A percentile compares a stretch with the other conserved stretches of the same genome.
These are phyloP conservation scores for Setaria italica DNA, from an alignment of 202 grass and related monocot genomes.

Conservation along the genomic window DNA sequence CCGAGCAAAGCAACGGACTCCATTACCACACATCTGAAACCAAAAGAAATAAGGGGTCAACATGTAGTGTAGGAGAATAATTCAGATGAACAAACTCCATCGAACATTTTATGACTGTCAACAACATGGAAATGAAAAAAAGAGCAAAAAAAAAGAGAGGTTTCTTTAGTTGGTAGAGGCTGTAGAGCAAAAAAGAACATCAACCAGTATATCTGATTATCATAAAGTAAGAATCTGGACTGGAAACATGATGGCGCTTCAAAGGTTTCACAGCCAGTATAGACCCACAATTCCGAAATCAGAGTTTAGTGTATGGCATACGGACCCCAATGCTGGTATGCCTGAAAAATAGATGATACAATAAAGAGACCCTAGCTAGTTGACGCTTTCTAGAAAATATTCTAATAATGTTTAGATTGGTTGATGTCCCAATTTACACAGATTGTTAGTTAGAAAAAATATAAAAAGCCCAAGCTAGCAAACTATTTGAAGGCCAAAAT, in stretches of 20 bases:
- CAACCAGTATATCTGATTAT: background rate
- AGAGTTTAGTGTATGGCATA: constrained; percentile 2
- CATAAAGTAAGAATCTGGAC: constrained; percentile 12
- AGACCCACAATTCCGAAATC: background rate
- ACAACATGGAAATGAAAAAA: background rate
- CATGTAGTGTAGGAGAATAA: background rate
- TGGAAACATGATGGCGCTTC: constrained; percentile 20
- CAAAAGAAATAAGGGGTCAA: constrained; percentile 40
- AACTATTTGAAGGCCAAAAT: constrained; percentile 1
- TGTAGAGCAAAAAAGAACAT: background rate
- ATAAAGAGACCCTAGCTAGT: background rate
- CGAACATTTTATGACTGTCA: background rate
- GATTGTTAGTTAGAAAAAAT: background rate
- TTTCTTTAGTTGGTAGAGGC: background rate
- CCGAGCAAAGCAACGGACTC: constrained; percentile 86
- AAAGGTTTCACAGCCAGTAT: background rate
- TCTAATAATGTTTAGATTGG: background rate
- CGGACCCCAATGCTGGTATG: constrained; percentile 16
- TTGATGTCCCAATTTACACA: background rate
- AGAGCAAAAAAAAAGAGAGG: background rate
- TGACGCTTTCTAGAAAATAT: background rate
- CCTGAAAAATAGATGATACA: background rate
- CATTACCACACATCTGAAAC: constrained; percentile 96
- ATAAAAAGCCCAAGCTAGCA: constrained; percentile 3
- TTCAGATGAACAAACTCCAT: constrained; percentile 27